Base-by-base conservation (phyloP, 805 yeast genomes). In the Myxozyma melibiosi region DNA sequence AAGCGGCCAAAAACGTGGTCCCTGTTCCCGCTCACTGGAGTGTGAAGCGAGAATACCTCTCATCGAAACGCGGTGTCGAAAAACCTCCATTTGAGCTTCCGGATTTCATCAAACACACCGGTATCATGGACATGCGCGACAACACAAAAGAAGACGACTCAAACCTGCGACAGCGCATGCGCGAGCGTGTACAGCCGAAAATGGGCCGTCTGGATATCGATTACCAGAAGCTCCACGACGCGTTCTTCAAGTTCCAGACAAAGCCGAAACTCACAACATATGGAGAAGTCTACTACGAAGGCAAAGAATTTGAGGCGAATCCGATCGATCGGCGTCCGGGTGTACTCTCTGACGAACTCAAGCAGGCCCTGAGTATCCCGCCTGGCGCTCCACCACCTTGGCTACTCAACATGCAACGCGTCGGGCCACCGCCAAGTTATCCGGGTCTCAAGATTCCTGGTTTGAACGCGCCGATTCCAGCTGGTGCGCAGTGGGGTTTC, bases 11-110 rank as follows among this genome's bases (percentile, higher is more conserved):
- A 55, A 88, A 89, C 62, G 78, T 74, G 1, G 84, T 91, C 0
- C 88, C 83, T 1, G 89, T 92, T 1, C 98, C 98, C 0, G 67
- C 73, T 0, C 94, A 90, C 70, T 92, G 99, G 99, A 82, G 82
- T 51, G 73, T 79, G 14, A 90, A 89, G 67, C 75, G 86, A 51
- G 96, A 88, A 37, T 90, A 84, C 65, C 72, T 90, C 2, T 74
- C 90, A 1, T 77, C 84, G 0, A 80, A 83, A 60, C 77, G 86
- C 50, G 86, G 91, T 0, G 61, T 83, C 22, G 90, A 84, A 53
- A 83, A 83, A 64, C 78, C 79, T 8, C 89, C 90, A 0, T 92
- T 88, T 68, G 82, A 82, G 66, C 75, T 92, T 20, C 98, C 98
- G 0, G 77, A 82, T 40, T 87, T 82, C 64, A 89, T 94, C 38